Evolutionary conservation across 177 flowering plant species (phyloP).

Genomic region (Vitis hybrid): DNA sequence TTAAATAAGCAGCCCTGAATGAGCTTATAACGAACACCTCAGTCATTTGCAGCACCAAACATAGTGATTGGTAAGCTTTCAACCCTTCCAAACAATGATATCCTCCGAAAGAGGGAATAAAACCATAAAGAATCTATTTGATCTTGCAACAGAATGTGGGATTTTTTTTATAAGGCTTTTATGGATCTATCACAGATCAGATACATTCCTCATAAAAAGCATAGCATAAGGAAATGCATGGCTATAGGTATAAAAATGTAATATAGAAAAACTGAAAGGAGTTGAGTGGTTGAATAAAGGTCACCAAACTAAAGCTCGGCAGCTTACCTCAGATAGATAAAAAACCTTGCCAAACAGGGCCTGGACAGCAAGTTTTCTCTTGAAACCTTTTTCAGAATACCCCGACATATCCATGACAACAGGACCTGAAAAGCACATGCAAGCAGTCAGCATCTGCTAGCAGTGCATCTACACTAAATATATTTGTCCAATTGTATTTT

Average conservation of each 20-base stretch:
- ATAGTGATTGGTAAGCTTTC: too few species aligned
- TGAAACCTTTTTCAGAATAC: slow-evolving; percentile 84
- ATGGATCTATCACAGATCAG: too few species aligned
- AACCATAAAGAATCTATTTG: too few species aligned
- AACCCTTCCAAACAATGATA: too few species aligned
- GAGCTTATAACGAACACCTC: too few species aligned
- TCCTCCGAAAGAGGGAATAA: too few species aligned
- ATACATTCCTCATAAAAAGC: too few species aligned
- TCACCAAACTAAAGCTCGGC: not conserved
- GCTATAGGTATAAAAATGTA: too few species aligned
- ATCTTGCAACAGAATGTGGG: too few species aligned
- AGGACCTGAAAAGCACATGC: slow-evolving; percentile 63
- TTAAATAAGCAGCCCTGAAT: not conserved
- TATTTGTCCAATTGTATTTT: not conserved
- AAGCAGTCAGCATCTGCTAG: slow-evolving; percentile 7
- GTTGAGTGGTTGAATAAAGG: not conserved
- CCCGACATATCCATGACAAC: slow-evolving; percentile 93
- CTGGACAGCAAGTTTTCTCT: slow-evolving; percentile 91
- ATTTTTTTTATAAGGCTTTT: too few species aligned
- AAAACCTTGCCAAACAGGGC: slow-evolving; percentile 85
- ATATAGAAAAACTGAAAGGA: not conserved
- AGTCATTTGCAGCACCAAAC: too few species aligned
- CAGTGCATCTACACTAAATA: not conserved
- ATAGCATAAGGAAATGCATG: too few species aligned
- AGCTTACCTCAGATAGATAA: slow-evolving; percentile 83